Evolutionary conservation across 1,139 yeast species (phyloP), one percentile per base, ranked within the genome.

Genomic region (Blastobotrys ciferrii): DNA sequence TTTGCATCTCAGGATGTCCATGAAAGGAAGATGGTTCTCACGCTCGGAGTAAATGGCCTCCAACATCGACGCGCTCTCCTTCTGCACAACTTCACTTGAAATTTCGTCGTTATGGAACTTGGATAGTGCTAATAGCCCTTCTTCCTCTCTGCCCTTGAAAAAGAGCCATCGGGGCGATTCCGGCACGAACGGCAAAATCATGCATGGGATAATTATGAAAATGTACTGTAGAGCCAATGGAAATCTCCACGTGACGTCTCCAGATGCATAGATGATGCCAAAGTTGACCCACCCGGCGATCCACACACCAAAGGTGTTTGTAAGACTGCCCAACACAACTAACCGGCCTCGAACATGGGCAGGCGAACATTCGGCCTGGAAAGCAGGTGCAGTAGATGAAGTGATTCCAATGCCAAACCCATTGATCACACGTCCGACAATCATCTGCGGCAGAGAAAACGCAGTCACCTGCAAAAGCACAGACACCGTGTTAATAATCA

Each of bases 271-370:
- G 6, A 82, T 77, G 46, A 84, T 73, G 14, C 92, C 92, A 61
- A 81, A 85, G 62, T 83, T 88, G 53, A 82, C 70, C 92, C 92
- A 85, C 71, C 84, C 84, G 13, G 89, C 87, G 63, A 84, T 70
- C 64, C 80, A 75, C 41, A 86, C 81, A 58, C 89, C 89, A 18
- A 53, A 43, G 15, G 56, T 49, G 15, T 57, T 45, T 12, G 49
- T 37, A 45, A 53, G 50, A 33, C 54, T 57, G 30, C 51, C 54
- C 46, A 83, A 70, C 42, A 86, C 87, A 55, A 82, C 79, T 49
- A 81, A 77, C 17, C 85, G 78, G 51, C 85, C 85, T 61, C 85
- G 72, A 15, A 72, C 75, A 25, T 66, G 67, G 18, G 79, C 77
- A 43, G 77, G 77, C 23, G 81, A 71, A 55, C 77, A 73, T 58